Conservation (phyloP, 768 basidiomycete genomes). For the Zangia roseola region DNA sequence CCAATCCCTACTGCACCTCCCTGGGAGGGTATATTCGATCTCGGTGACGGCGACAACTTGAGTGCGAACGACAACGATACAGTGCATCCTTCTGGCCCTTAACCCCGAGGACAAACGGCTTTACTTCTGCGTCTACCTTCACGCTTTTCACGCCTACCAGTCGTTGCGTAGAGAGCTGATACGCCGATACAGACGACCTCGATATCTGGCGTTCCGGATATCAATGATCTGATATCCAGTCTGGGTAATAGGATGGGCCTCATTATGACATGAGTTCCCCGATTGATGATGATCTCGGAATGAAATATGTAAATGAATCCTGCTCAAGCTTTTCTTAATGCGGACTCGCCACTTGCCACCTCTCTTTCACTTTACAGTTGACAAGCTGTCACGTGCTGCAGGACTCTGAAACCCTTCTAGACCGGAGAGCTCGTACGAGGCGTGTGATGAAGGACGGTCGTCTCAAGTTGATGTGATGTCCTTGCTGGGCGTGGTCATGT, state of each 20-base stretch:
- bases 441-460: constrained; percentile 63
- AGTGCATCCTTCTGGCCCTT: constrained; percentile 32
- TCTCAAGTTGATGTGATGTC: constrained; percentile 68
- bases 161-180: constrained; percentile 26
- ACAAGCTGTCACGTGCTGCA: too few relatives aligned
- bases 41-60: constrained; percentile 22
- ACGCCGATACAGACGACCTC: constrained; percentile 31
- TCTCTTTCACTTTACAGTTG: constrained; percentile 2
- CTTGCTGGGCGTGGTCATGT: constrained; percentile 57
- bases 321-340: constrained; percentile 56
- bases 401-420: too few relatives aligned
- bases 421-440: constrained; percentile 44
- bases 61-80: constrained; percentile 34
- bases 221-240: constrained; percentile 60
- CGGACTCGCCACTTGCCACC: constrained; percentile 31
- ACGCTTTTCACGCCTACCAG: constrained; percentile 23
- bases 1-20: constrained; percentile 14
- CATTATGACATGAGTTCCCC: constrained; percentile 63
- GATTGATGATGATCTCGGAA: constrained; percentile 21
- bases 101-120: constrained; percentile 28
- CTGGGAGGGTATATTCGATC: constrained; percentile 22
- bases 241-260: constrained; percentile 52
- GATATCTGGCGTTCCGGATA: constrained; percentile 47
- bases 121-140: constrained; percentile 27
- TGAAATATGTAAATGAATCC: constrained; percentile 21